A percentile compares a stretch with the other conserved stretches of the same genome.
These are phyloP conservation scores for Syzygium jambos DNA, from an alignment of 345 rosid genomes.

Conservation along the genomic window DNA sequence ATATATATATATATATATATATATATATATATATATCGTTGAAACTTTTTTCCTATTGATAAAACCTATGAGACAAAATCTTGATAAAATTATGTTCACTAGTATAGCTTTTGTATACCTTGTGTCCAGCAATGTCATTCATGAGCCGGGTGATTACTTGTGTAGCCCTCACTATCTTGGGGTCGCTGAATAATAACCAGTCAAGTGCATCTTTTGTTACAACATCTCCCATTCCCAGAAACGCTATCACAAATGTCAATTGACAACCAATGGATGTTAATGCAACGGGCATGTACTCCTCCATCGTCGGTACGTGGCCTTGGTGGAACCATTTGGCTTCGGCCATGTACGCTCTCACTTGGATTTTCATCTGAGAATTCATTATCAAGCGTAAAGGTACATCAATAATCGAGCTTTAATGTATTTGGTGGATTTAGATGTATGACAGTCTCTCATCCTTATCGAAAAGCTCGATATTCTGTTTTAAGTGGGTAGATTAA, in stretches of 20 bases:
- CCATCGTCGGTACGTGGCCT: constrained; percentile 8
- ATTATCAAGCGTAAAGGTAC: neutral
- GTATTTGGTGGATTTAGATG: neutral
- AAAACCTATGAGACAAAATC: neutral
- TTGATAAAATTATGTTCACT: neutral
- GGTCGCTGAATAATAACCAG: neutral
- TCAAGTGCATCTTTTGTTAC: constrained; percentile 3
- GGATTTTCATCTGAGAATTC: neutral
- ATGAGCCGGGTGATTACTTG: neutral
- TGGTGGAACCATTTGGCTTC: constrained; percentile 8
- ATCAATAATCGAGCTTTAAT: neutral
- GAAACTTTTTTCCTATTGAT: neutral
- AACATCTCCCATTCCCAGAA: constrained; percentile 3
- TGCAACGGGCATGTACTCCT: constrained; percentile 15
- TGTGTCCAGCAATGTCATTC: constrained; percentile 5
- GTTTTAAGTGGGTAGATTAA: neutral
- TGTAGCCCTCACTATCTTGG: neutral
- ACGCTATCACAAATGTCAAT: neutral
- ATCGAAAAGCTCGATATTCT: neutral
- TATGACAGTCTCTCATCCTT: neutral
- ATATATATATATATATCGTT: neutral
- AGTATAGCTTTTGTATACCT: neutral
- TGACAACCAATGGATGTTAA: neutral
- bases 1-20: too few relatives aligned
- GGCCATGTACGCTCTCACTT: neutral